Conservation (phyloP, 2,329 filamentous ascomycete genomes). For the Fusarium sp. region DNA sequence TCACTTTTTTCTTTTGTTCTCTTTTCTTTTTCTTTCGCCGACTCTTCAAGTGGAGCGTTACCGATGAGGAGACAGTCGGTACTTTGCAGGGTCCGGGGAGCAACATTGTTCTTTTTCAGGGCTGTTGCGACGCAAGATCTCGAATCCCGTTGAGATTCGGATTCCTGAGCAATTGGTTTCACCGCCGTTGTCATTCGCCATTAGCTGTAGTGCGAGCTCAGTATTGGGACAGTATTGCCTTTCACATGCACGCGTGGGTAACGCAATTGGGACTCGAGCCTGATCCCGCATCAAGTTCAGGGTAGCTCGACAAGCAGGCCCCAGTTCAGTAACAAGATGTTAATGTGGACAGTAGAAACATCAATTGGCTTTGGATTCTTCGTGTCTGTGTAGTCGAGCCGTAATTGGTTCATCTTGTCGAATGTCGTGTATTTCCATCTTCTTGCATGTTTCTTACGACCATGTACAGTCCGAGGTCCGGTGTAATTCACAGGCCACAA, state of each 20-base stretch:
- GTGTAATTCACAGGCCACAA: too few species aligned
- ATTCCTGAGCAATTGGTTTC: constrained; percentile 16
- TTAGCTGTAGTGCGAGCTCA: constrained; percentile 31
- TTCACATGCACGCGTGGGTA: constrained; percentile 6
- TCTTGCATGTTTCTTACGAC: not conserved
- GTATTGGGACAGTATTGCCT: constrained; percentile 11
- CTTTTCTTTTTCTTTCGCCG: constrained; percentile 40
- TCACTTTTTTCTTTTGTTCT: not conserved
- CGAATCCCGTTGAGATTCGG: constrained; percentile 5
- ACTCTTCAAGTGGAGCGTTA: constrained; percentile 13
- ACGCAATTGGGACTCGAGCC: constrained; percentile 1
- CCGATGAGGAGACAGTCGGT: constrained; percentile 1
- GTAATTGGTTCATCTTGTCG: not conserved
- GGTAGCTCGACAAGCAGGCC: not conserved
- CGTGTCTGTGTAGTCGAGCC: not conserved
- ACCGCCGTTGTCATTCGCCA: constrained; percentile 28
- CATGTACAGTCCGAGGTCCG: too few species aligned
- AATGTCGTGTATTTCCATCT: not conserved
- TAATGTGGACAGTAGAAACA: not conserved
- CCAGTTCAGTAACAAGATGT: not conserved
- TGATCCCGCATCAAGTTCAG: constrained; percentile 1
- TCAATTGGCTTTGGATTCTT: not conserved
- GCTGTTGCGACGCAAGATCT: constrained; percentile 2
- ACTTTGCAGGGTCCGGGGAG: not conserved
- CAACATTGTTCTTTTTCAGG: not conserved